A percentile compares a stretch with the other conserved stretches of the same genome.
Evolutionary conservation across 441 rosid genomes (phyloP).

Genomic region (Gossypium gossypioides): DNA sequence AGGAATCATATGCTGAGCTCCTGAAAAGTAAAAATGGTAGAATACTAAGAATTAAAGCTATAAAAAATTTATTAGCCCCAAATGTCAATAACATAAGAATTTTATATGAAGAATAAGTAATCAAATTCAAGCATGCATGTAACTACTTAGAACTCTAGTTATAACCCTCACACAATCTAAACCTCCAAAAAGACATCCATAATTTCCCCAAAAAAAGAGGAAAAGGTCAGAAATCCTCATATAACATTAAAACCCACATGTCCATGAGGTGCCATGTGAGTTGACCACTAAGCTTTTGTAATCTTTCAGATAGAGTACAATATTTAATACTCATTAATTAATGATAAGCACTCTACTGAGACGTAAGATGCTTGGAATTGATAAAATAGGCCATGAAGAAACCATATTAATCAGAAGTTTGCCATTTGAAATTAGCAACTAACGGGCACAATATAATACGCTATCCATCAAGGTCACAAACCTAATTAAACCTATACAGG

Average conservation of each 20-base stretch:
- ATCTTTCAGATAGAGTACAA: not conserved
- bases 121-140: not conserved
- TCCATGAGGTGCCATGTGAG: not conserved
- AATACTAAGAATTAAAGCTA: not conserved
- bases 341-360: not conserved
- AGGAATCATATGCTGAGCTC: conserved; percentile 63
- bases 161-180: not conserved
- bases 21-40: conserved; percentile 37
- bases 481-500: conserved; percentile 4
- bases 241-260: not conserved
- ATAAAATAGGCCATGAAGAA: not conserved
- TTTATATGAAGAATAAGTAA: conserved; percentile 1
- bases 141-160: not conserved
- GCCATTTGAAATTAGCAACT: not conserved
- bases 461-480: not conserved
- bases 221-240: not conserved
- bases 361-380: not conserved
- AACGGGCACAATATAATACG: not conserved
- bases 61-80: not conserved
- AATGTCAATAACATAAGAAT: conserved; percentile 1
- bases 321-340: not conserved
- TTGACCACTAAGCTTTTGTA: not conserved
- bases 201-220: not conserved
- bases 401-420: not conserved
- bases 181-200: not conserved